phyloP scores from a whole-genome alignment of 164 flowering plant species.

The Sextonia rubra region DNA sequence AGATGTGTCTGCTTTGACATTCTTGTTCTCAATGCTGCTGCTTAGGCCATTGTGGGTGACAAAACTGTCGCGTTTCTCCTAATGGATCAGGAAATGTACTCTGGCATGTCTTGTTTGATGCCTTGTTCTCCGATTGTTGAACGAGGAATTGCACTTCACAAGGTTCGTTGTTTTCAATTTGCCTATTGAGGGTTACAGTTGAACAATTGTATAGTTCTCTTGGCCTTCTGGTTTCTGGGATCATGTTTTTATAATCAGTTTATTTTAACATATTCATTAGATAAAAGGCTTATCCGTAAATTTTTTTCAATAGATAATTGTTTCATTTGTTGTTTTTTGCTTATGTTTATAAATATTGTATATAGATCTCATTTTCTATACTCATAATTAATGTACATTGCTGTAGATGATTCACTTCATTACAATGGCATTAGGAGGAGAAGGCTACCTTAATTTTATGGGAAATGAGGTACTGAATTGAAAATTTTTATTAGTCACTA shows the following conservation, averaged over 20 bases:
- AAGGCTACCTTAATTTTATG: constrained; percentile 98
- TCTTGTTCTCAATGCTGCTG: constrained; percentile 9
- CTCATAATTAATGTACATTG: background rate
- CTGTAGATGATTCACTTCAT: constrained; percentile 93
- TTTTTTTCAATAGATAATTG: background rate
- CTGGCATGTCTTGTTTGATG: constrained; percentile 80
- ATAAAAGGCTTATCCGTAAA: too few species aligned
- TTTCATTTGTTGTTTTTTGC: background rate
- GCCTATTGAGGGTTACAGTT: background rate
- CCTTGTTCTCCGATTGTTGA: constrained; percentile 77
- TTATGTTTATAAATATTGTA: background rate
- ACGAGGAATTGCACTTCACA: constrained; percentile 95
- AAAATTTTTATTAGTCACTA: background rate
- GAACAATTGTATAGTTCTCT: background rate
- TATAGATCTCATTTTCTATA: background rate
- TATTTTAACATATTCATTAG: background rate
- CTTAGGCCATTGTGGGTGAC: constrained; percentile 93
- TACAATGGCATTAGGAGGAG: constrained; percentile 97
- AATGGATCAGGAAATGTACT: constrained; percentile 94
- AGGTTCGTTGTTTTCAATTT: constrained; percentile 43
- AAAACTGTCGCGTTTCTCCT: constrained; percentile 84
- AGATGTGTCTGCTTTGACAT: background rate
- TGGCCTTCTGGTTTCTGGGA: background rate
- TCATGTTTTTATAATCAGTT: background rate
- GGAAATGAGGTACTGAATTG: constrained; percentile 76